phyloP scores from a whole-genome alignment of 768 basidiomycete genomes.

The Gloeopeniophorella convolvens region DNA sequence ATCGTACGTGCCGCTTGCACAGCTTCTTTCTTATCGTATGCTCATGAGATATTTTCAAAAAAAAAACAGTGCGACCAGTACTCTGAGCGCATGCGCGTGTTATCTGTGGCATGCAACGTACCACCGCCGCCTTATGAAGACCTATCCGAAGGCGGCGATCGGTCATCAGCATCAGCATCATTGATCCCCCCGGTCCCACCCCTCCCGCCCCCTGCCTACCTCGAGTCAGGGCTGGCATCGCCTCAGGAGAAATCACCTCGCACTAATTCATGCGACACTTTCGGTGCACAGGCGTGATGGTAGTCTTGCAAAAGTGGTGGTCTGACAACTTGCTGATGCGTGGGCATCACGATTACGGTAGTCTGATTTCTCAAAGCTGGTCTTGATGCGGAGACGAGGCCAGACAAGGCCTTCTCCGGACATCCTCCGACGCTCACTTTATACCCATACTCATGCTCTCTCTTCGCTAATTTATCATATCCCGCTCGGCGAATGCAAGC shows the following conservation, averaged over 20 bases:
- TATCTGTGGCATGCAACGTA: background rate
- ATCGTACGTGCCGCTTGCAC: constrained; percentile 6
- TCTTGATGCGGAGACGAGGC: too few relatives aligned
- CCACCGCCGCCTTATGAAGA: constrained; percentile 10
- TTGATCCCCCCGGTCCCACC: background rate
- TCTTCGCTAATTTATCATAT: too few relatives aligned
- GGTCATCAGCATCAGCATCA: background rate
- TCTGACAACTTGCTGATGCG: too few relatives aligned
- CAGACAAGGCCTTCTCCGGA: too few relatives aligned
- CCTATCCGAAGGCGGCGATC: background rate
- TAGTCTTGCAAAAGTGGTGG: too few relatives aligned
- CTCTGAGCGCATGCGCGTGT: constrained; percentile 6
- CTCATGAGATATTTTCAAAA: background rate
- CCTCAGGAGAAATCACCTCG: background rate
- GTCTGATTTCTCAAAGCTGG: too few relatives aligned
- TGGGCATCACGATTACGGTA: too few relatives aligned
- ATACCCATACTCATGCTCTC: too few relatives aligned
- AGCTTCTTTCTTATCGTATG: background rate
- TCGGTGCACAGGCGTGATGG: too few relatives aligned
- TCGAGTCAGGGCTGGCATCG: background rate
- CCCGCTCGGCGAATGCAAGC: too few relatives aligned
- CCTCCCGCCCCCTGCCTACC: constrained; percentile 1
- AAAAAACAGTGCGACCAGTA: constrained; percentile 3
- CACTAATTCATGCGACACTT: too few relatives aligned
- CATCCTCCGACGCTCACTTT: too few relatives aligned